These are phyloP conservation scores for Eucalyptus sp. DNA, from an alignment of 345 rosid genomes.

Conservation along the genomic window DNA sequence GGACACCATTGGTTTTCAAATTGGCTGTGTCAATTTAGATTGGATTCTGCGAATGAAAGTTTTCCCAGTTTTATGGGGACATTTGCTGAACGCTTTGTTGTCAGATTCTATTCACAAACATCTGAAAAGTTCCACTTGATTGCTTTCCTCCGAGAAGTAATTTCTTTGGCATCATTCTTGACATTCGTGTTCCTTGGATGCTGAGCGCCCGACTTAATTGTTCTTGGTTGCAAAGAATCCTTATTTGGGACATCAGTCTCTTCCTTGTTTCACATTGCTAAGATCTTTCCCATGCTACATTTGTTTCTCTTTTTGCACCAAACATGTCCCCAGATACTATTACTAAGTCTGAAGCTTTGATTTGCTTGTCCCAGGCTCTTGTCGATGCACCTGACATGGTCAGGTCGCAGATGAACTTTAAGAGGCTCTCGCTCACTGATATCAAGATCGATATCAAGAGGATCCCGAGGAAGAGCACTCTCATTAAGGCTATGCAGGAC, in stretches of 20 bases:
- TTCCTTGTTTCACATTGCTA: not conserved
- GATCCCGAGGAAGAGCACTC: slow-evolving; percentile 66
- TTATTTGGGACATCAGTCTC: not conserved
- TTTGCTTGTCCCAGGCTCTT: slow-evolving; percentile 35
- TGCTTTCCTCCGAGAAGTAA: not conserved
- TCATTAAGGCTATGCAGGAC: slow-evolving; percentile 73
- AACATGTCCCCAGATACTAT: not conserved
- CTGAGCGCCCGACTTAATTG: not conserved
- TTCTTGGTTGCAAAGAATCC: not conserved
- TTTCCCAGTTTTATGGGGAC: not conserved
- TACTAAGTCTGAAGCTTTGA: not conserved
- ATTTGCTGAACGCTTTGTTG: not conserved
- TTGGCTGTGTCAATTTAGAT: not conserved
- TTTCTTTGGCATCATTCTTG: not conserved
- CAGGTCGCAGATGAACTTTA: slow-evolving; percentile 71
- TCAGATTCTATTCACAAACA: not conserved
- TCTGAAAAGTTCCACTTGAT: not conserved
- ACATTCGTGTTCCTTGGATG: not conserved
- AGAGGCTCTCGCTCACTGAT: slow-evolving; percentile 71
- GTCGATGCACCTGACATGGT: slow-evolving; percentile 87
- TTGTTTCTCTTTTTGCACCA: not conserved
- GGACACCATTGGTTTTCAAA: not conserved
- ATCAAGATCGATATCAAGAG: slow-evolving; percentile 63
- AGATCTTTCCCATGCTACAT: not conserved
- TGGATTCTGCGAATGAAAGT: not conserved